Evolutionary conservation across 495 filamentous ascomycete species (phyloP), one percentile per base, ranked within the genome.

Genomic region (Xylaria palmicola): DNA sequence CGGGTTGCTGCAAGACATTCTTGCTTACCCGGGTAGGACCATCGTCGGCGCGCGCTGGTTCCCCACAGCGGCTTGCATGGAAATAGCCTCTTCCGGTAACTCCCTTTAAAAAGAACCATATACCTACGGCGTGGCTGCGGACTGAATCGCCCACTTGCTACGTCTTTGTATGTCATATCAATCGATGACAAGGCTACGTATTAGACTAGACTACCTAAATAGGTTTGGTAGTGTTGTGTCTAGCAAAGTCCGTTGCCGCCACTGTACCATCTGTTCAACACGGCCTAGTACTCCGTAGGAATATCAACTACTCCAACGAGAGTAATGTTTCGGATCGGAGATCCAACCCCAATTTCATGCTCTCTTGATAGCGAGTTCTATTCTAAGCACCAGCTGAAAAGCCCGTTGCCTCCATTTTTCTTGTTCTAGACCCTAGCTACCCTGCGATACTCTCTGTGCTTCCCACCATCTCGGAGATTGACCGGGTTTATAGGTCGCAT

Each of bases 301-400:
- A 13, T 44, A 36, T 1, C 12, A 37, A 24, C 36, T 12, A 36
- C 34, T 41, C 15, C 36, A 55, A n/a, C 6, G 15, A 17, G 36
- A 12, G 17, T 19, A 6, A 40, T 3, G 36, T 40, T 44, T 56
- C 17, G 22, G 12, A 32, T 44, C 39, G 39, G 34, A 44, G 51
- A 54, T 54, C 51, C 29, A 41, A 56, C 53, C 26, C 53, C 53
- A 56, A 56, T n/a, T 44, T 56, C 39, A 56, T 56, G 53, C 53
- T n/a, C n/a, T n/a, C n/a, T n/a, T n/a, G n/a, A n/a, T n/a, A n/a
- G n/a, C n/a, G n/a, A n/a, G 53, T 56, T 56, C 45, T 24, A 22
- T 39, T 24, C 15, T 26, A 5, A 12, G 19, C n/a, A 3, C n/a
- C n/a, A 55, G 41, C 22, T 30, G 15, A 55, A 55, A 30, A 24